These are phyloP conservation scores for Parachaetomium inaequale DNA, from an alignment of 495 filamentous ascomycete species.

Conservation along the genomic window DNA sequence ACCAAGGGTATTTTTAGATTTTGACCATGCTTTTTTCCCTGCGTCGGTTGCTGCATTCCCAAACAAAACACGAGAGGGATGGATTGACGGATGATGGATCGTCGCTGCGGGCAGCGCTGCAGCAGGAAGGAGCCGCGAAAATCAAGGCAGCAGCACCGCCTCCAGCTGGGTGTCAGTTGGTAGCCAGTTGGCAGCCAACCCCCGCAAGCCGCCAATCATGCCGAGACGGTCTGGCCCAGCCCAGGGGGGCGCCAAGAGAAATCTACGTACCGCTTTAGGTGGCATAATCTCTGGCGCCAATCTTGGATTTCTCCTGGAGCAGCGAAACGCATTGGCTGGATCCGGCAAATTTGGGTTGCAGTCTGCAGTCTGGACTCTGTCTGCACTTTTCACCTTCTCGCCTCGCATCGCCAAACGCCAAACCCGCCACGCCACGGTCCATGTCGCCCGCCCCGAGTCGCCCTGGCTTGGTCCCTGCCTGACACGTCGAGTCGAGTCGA, in stretches of 20 bases:
- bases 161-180: neutral
- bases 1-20: neutral
- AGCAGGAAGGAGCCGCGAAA: neutral
- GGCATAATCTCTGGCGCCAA: conserved; percentile 5
- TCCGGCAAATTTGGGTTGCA: neutral
- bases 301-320: neutral
- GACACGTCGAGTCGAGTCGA: neutral
- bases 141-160: neutral
- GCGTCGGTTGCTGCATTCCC: neutral
- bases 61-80: neutral
- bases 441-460: neutral
- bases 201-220: neutral
- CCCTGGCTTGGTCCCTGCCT: neutral
- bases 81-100: neutral
- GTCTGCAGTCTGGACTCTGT: too few relatives aligned
- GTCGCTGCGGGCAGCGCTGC: neutral
- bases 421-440: neutral
- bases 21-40: neutral
- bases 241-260: neutral
- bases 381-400: too few relatives aligned
- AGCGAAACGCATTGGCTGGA: conserved; percentile 1
- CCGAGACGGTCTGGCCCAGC: neutral
- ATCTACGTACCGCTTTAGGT: conserved; percentile 1
- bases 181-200: neutral
- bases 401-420: neutral